Evolutionary conservation across 225 moss, liverwort and hornwort genomes (phyloP), one percentile per base, ranked within the genome.

Genomic region (Neckera pumila): DNA sequence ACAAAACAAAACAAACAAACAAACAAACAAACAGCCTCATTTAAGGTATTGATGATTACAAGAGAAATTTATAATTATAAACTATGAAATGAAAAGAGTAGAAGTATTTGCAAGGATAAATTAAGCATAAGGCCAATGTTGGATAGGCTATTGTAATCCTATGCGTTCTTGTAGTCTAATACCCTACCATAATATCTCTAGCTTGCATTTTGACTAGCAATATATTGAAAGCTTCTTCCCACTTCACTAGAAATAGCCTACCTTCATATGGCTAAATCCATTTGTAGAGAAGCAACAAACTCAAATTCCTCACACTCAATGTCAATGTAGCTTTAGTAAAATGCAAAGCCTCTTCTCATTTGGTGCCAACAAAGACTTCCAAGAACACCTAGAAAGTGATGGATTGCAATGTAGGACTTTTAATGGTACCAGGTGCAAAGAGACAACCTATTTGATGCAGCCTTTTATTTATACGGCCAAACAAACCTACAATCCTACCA

Each of bases 81-180:
- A 71, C 9, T 5, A 26, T 42, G 15, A 71, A 42, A 71, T 71
- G 15, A 26, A 78, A 78, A 78, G 16, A 25, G 1, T 56, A n/a
- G 10, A 56, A 78, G 7, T 2, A n/a, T 15, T 78, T 31, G 26
- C 16, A 1, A 78, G 0, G 17, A 56, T 6, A 36, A 15, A 54
- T n/a, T 6, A 25, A 56, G 25, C 10, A 77, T 4, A 56, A n/a
- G 16, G 9, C 3, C 6, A 15, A 3, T 25, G n/a, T 26, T n/a
- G 1, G 17, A 10, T 15, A 38, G 1, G n/a, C 0, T 16, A 0
- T 9, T 23, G 2, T 36, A 25, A n/a, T 1, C 10, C 26, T 5
- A 27, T 38, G 0, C 0, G 0, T 57, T 78, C 16, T 26, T 56
- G 1, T n/a, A n/a, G 15, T 74, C 17, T 4, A 57, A 26, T 51